phyloP scores from a whole-genome alignment of 139 green algal genomes.

The Coccomyxa sp. region DNA sequence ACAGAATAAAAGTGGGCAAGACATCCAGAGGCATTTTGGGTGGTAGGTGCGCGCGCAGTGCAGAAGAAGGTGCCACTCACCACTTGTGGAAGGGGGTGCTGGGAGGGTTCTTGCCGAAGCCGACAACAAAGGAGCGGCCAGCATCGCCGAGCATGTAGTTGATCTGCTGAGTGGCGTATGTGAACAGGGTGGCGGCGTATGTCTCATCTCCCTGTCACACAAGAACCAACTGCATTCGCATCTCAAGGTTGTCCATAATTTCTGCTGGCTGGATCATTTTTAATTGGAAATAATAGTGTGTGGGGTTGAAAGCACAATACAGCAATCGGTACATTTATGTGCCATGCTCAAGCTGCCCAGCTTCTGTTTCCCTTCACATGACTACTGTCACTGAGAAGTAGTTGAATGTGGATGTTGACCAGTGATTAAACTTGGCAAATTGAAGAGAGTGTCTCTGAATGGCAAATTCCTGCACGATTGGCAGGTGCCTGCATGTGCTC shows the following conservation, averaged over 20 bases:
- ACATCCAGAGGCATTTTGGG: no score
- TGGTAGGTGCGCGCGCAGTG: no score
- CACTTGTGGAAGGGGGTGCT: slow-evolving; percentile 26
- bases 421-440: no score
- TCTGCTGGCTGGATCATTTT: neutral
- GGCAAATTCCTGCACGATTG: no score
- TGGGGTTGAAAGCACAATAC: no score
- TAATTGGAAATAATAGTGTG: neutral
- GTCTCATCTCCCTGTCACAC: neutral
- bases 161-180: slow-evolving; percentile 3
- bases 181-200: slow-evolving; percentile 7
- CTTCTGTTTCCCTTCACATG: no score
- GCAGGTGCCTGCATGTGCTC: neutral
- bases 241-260: neutral
- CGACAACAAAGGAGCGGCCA: slow-evolving; percentile 34
- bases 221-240: neutral
- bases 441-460: no score
- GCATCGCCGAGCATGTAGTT: slow-evolving; percentile 17
- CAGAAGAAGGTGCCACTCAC: neutral
- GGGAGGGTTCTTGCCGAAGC: slow-evolving; percentile 36
- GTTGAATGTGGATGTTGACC: no score
- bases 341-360: no score
- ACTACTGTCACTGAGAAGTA: no score
- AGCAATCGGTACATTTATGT: no score
- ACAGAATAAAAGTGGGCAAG: no score